Evolutionary conservation across 371 early-diverging fungal genomes (phyloP), one percentile per base, ranked within the genome.

Genomic region (Zancudomyces culisetae): DNA sequence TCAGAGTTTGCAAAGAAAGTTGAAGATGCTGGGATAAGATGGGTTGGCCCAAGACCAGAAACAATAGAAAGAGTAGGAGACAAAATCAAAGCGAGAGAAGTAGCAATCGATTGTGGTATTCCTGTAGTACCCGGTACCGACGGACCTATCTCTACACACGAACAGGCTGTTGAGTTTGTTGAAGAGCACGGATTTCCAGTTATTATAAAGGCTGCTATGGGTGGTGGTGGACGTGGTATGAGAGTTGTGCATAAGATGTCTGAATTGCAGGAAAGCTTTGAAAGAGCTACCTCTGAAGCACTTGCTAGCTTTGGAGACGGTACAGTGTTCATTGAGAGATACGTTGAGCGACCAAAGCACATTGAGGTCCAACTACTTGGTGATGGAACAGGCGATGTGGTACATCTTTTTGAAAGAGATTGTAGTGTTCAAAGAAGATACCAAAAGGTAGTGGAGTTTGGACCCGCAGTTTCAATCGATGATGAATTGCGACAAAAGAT

Each of bases 221-320:
- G 92, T 40, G 92, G 95, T 51, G 98, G 98, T 61, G 98, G 98
- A 30, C 85, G 94, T 63, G 98, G 96, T 55, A 91, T 97, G 90
- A 80, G 91, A 55, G 87, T 87, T 6, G 90, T 91, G 27, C 77
- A 84, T 52, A 77, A 77, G 43, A 64, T 65, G 27, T 70, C 65
- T 3, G 73, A 77, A 18, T 66, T 90, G 13, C 73, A 70, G 43
- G 75, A 79, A 45, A 70, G 83, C 21, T 92, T 90, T 62, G 70
- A 74, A 45, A 80, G 85, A 22, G 90, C 88, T 3, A 74, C 79
- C 45, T 79, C 82, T 1, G 94, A 95, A 65, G 92, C 92, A n/a
- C 66, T 81, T 18, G 66, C 85, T 48, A 87, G 89, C 3, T 95
- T 94, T 74, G 94, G 94, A 45, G 90, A 95, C 59, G 92, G 87